These are phyloP conservation scores for Ascoidea tarda DNA, from an alignment of 805 yeast species.

Conservation along the genomic window DNA sequence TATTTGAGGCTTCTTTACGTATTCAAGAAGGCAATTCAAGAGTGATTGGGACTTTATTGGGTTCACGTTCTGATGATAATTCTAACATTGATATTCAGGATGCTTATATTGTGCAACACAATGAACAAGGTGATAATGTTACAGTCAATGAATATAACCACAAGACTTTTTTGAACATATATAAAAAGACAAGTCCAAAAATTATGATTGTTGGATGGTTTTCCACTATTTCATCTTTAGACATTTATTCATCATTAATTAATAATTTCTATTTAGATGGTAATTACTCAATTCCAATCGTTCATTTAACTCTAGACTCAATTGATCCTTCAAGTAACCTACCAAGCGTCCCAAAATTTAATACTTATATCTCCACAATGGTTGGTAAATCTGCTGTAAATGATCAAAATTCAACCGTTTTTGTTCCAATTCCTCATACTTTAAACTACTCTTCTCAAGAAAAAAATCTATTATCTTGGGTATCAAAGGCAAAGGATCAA, in stretches of 20 bases:
- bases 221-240: conserved; percentile 44
- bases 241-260: conserved; percentile 59
- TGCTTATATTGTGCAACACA: conserved; percentile 72
- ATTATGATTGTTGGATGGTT: conserved; percentile 81
- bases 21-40: conserved; percentile 37
- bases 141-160: conserved; percentile 68
- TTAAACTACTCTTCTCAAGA: conserved; percentile 46
- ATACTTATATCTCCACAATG: conserved; percentile 66
- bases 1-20: conserved; percentile 57
- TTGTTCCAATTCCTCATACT: conserved; percentile 62
- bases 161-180: conserved; percentile 51
- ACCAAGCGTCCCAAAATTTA: conserved; percentile 37
- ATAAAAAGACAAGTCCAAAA: conserved; percentile 68
- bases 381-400: conserved; percentile 38
- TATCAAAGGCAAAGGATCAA: conserved; percentile 21
- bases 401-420: conserved; percentile 31
- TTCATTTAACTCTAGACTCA: conserved; percentile 62
- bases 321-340: conserved; percentile 29
- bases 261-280: conserved; percentile 68
- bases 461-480: conserved; percentile 36
- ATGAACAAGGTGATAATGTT: conserved; percentile 61
- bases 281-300: conserved; percentile 62
- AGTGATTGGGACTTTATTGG: conserved; percentile 72
- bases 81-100: conserved; percentile 56
- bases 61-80: conserved; percentile 76